These are phyloP conservation scores for Aphanomyces astaci DNA, from an alignment of 352 stramenopile genomes.

Conservation along the genomic window DNA sequence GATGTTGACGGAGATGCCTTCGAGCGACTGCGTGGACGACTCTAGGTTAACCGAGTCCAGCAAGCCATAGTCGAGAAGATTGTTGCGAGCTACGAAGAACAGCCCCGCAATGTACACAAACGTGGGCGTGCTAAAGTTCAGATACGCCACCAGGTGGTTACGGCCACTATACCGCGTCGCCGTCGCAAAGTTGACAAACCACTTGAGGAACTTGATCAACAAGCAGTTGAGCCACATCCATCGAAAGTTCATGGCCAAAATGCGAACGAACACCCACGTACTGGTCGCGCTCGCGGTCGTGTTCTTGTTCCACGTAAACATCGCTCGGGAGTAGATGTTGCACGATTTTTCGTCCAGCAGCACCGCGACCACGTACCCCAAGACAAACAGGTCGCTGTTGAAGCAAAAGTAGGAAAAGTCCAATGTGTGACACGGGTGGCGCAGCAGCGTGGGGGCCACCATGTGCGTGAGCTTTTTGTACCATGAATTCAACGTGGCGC, in stretches of 20 bases:
- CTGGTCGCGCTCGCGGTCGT: neutral
- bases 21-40: neutral
- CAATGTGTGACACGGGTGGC: neutral
- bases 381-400: constrained; percentile 21
- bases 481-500: neutral
- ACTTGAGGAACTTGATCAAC: constrained; percentile 13
- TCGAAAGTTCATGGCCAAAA: too few species aligned
- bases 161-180: neutral
- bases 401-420: constrained; percentile 11
- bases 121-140: constrained; percentile 8
- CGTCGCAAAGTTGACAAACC: neutral
- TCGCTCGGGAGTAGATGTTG: constrained; percentile 1
- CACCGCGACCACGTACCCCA: constrained; percentile 3
- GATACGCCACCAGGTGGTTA: neutral
- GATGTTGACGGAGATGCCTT: neutral
- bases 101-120: constrained; percentile 6
- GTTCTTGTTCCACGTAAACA: constrained; percentile 9
- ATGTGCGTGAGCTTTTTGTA: constrained; percentile 7
- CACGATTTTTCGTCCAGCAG: constrained; percentile 15
- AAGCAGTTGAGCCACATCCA: too few species aligned
- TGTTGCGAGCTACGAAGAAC: neutral
- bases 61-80: neutral
- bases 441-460: neutral
- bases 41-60: neutral
- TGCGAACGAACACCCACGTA: too few species aligned